Percentiles rank a stretch among this genome's conserved stretches.
These are phyloP conservation scores for Durusdinium trenchii DNA, from an alignment of 73 alveolate genomes.

Conservation along the genomic window DNA sequence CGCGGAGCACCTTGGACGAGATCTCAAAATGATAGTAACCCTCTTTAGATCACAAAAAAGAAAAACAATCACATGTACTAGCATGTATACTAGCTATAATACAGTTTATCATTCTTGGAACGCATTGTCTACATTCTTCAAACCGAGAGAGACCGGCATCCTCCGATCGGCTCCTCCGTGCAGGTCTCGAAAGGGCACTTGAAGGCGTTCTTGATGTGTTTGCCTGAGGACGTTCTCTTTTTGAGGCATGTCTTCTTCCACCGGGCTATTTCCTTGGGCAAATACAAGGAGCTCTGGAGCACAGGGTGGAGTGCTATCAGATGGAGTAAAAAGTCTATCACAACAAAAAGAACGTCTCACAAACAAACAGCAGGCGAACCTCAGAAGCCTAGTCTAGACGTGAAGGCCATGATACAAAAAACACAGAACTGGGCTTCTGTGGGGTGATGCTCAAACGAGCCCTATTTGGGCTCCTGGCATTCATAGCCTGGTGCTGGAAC, in stretches of 20 bases:
- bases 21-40: no score
- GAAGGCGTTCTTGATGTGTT: slow-evolving; percentile 46
- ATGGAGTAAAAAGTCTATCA: not conserved
- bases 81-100: not conserved
- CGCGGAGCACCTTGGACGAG: no score
- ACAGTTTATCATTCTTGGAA: not conserved
- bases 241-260: no score
- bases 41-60: not conserved
- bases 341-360: not conserved
- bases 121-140: not conserved
- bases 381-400: not conserved
- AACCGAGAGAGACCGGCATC: not conserved
- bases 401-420: not conserved
- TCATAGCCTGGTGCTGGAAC: no score
- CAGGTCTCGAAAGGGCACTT: slow-evolving; percentile 39
- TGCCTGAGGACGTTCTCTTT: no score
- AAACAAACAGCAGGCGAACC: not conserved
- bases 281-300: not conserved
- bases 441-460: no score
- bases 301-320: not conserved
- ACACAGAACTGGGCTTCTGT: no score
- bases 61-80: not conserved
- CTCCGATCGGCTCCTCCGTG: not conserved
- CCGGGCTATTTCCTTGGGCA: not conserved
- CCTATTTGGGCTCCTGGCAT: no score